Base-by-base conservation (phyloP, 768 basidiomycete species). In the Naganishia vishniacii region DNA sequence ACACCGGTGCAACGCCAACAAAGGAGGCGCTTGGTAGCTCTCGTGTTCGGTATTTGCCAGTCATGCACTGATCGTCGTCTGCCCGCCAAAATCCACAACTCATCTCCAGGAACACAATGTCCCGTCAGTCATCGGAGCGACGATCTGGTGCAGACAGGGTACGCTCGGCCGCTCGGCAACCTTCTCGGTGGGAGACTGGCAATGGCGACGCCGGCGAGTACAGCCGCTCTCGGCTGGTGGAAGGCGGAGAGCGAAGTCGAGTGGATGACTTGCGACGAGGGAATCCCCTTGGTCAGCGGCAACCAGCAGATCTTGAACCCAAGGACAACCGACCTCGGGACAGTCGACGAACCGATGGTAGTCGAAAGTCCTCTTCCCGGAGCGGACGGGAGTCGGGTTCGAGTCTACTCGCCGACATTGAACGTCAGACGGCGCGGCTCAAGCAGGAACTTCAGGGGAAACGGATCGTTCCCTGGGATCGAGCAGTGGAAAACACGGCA, bases 211-310 rank as follows among this genome's bases (percentile, higher is more conserved):
- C 20, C 9, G 53, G 40, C 37, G 53, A 56, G 23, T 40, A 56
- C 20, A 41, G 34, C 20, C 53, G 53, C 4, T 23, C 20, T 32
- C 34, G 53, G 15, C 15, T 56, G 37, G 53, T 56, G 8, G 53
- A 56, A 56, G 53, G 53, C 16, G 53, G 53, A 20, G 53, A 32
- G 18, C 53, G 31, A 40, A 56, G 53, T 34, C 53, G 53, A 18
- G 53, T 56, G 18, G 53, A 56, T 25, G 53, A 56, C 25, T 40
- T 56, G n/a, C 53, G 53, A n/a, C 34, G 53, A 34, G 32, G 25
- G 12, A 29, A 32, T 18, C 8, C 12, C 7, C n/a, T n/a, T 18
- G 9, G 12, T 25, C 47, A 23, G 47, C n/a, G n/a, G n/a, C n/a
- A n/a, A n/a, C n/a, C n/a, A n/a, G n/a, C n/a, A n/a, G n/a, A n/a